phyloP scores from a whole-genome alignment of 805 yeast species.

The Millerago galiae region DNA sequence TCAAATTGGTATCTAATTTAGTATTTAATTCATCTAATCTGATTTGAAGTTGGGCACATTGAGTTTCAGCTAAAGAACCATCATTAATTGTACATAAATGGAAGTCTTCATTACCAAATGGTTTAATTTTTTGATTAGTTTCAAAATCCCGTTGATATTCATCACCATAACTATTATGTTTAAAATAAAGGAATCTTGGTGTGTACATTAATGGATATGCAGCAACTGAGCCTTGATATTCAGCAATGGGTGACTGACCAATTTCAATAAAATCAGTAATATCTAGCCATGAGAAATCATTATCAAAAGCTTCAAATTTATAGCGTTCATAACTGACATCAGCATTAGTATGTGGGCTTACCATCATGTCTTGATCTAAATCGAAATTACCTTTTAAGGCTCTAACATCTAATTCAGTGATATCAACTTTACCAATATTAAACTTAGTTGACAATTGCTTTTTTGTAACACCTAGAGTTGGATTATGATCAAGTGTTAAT shows the following conservation, averaged over 20 bases:
- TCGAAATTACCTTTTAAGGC: slow-evolving; percentile 43
- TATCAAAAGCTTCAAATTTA: slow-evolving; percentile 39
- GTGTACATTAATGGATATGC: slow-evolving; percentile 60
- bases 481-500: slow-evolving; percentile 35
- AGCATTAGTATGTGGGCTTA: slow-evolving; percentile 8
- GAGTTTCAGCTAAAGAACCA: slow-evolving; percentile 39
- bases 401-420: slow-evolving; percentile 54
- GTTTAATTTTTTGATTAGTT: slow-evolving; percentile 29
- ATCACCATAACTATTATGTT: slow-evolving; percentile 51
- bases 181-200: slow-evolving; percentile 61
- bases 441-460: slow-evolving; percentile 51
- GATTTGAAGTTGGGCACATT: slow-evolving; percentile 29
- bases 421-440: slow-evolving; percentile 56
- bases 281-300: slow-evolving; percentile 58
- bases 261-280: slow-evolving; percentile 55
- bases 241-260: slow-evolving; percentile 33
- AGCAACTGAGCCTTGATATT: slow-evolving; percentile 35
- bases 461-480: slow-evolving; percentile 40
- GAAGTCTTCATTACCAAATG: slow-evolving; percentile 48
- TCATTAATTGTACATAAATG: slow-evolving; percentile 48
- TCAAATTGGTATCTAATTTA: slow-evolving; percentile 30
- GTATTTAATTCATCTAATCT: slow-evolving; percentile 12
- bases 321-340: slow-evolving; percentile 6
- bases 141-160: slow-evolving; percentile 33
- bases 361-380: slow-evolving; percentile 14